These are phyloP conservation scores for Isoetes taiwanensis DNA, from an alignment of 75 land plant genomes.

Conservation along the genomic window DNA sequence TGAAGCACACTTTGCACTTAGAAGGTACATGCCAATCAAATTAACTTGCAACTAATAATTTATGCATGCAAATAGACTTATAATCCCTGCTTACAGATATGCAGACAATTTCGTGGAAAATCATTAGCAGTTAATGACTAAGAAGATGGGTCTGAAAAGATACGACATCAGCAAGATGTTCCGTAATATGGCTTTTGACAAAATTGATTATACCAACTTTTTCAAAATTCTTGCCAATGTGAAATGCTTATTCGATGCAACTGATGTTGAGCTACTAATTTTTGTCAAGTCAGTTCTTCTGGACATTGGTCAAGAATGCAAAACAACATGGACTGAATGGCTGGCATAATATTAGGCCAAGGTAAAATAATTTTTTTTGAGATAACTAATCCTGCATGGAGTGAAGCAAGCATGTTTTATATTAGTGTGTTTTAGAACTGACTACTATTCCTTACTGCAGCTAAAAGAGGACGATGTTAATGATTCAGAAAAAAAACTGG, in stretches of 20 bases:
- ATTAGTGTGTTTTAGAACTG: too few species aligned
- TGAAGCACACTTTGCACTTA: constrained; percentile 74
- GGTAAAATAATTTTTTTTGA: too few species aligned
- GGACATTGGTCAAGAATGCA: constrained; percentile 84
- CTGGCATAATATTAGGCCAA: constrained; percentile 48
- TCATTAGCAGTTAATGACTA: constrained; percentile 81
- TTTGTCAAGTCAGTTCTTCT: constrained; percentile 72
- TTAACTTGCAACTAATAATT: too few species aligned
- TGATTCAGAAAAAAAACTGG: too few species aligned
- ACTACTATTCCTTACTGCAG: too few species aligned
- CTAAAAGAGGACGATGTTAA: too few species aligned
- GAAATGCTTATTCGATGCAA: constrained; percentile 36
- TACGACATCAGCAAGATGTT: constrained; percentile 79
- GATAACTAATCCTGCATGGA: too few species aligned
- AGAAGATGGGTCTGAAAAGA: constrained; percentile 67
- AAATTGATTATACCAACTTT: constrained; percentile 97
- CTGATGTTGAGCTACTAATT: constrained; percentile 55
- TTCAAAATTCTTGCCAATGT: constrained; percentile 80
- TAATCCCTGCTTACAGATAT: too few species aligned
- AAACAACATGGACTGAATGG: constrained; percentile 85
- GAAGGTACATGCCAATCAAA: too few species aligned
- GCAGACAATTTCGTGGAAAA: constrained; percentile 88
- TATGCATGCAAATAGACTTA: too few species aligned
- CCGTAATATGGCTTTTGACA: constrained; percentile 90
- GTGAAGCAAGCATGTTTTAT: too few species aligned